phyloP scores from a whole-genome alignment of 768 basidiomycete genomes.

The Trametes cingulata region DNA sequence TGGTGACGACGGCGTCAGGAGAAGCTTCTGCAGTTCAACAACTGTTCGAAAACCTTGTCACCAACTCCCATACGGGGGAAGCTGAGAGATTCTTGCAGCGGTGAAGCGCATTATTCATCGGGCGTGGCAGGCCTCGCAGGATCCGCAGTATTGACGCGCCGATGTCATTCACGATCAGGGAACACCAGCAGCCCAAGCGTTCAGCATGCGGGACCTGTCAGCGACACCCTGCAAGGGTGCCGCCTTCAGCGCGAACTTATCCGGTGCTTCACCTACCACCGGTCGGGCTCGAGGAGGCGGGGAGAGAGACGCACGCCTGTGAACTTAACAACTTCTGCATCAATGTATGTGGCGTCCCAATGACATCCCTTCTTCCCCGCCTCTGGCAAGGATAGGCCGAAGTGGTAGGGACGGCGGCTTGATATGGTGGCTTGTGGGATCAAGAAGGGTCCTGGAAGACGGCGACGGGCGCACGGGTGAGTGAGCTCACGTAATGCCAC shows the following conservation, averaged over 20 bases:
- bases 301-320: conserved; percentile 8
- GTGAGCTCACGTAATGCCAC: background rate
- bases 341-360: conserved; percentile 15
- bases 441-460: conserved; percentile 1
- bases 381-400: background rate
- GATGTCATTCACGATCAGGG: conserved; percentile 4
- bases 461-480: background rate
- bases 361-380: conserved; percentile 19
- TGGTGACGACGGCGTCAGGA: conserved; percentile 8
- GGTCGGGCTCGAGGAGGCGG: conserved; percentile 2
- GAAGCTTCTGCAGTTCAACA: background rate
- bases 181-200: background rate
- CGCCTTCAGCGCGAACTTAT: background rate
- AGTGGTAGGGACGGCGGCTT: conserved; percentile 6
- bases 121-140: background rate
- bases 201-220: background rate
- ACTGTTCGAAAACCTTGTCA: conserved; percentile 1
- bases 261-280: conserved; percentile 7
- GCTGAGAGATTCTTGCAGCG: background rate
- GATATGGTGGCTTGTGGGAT: background rate
- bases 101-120: conserved; percentile 1
- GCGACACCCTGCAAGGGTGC: background rate
- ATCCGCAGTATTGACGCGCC: conserved; percentile 10
- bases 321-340: conserved; percentile 15
- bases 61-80: background rate